Percentiles rank a stretch among this genome's conserved stretches.
phyloP scores from a whole-genome alignment of 768 basidiomycete species.

The Leccinum boreale region DNA sequence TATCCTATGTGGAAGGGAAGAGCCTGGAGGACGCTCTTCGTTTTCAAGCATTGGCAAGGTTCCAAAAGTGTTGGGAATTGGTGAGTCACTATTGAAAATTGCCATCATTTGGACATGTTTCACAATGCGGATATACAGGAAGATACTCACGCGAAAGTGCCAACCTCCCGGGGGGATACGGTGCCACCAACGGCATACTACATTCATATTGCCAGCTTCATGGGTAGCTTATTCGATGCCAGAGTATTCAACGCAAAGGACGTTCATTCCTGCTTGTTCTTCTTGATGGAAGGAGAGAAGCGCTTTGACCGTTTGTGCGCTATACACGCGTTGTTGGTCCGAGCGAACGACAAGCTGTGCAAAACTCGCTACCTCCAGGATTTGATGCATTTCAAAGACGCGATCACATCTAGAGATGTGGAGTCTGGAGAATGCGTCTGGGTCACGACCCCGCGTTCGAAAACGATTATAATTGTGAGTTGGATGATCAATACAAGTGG shows the following conservation, averaged over 20 bases:
- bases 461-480: conserved; percentile 20
- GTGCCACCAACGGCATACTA: conserved; percentile 13
- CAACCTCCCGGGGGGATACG: background rate
- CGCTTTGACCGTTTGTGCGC: conserved; percentile 30
- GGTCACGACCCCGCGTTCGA: conserved; percentile 14
- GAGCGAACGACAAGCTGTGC: conserved; percentile 33
- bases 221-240: conserved; percentile 31
- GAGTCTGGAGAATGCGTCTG: conserved; percentile 22
- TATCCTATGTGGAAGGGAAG: conserved; percentile 12
- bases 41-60: conserved; percentile 9
- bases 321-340: conserved; percentile 33
- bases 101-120: background rate
- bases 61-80: conserved; percentile 14
- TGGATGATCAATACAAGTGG: background rate
- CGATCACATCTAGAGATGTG: conserved; percentile 9
- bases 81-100: conserved; percentile 8
- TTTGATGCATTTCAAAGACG: conserved; percentile 19
- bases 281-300: conserved; percentile 20
- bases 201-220: conserved; percentile 30
- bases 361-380: conserved; percentile 18
- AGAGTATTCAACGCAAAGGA: conserved; percentile 26
- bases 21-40: conserved; percentile 12
- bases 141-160: conserved; percentile 6
- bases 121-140: conserved; percentile 9
- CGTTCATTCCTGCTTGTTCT: conserved; percentile 27